Conservation (phyloP, 1,284 basidiomycete genomes). For the Apiotrichum gamsii region DNA sequence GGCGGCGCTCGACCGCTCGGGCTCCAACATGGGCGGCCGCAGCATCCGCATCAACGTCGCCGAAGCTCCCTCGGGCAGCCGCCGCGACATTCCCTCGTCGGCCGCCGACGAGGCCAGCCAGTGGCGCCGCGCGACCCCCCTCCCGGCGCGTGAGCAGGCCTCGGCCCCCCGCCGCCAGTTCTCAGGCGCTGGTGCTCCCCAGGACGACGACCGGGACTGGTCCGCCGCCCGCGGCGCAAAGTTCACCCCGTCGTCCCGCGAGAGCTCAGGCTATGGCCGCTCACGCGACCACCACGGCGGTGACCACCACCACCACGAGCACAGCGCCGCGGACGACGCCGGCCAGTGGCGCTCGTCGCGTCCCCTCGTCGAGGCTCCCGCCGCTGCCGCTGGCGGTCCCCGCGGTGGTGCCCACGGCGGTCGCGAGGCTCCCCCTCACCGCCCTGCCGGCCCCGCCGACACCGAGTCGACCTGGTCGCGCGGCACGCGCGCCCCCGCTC, state of each 20-base stretch:
- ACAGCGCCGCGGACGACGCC: slow-evolving; percentile 48
- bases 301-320: slow-evolving; percentile 13
- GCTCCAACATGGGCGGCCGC: slow-evolving; percentile 64
- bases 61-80: slow-evolving; percentile 60
- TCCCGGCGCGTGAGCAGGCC: slow-evolving; percentile 54
- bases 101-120: slow-evolving; percentile 52
- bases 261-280: slow-evolving; percentile 31
- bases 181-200: slow-evolving; percentile 22
- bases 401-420: too few species aligned
- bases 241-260: slow-evolving; percentile 46
- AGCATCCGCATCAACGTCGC: slow-evolving; percentile 87
- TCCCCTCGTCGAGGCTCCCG: slow-evolving; percentile 26
- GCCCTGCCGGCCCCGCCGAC: slow-evolving; percentile 51
- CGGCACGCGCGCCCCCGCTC: slow-evolving; percentile 54
- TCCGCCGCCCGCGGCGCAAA: slow-evolving; percentile 47
- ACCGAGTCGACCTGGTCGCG: slow-evolving; percentile 59
- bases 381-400: slow-evolving; percentile 6
- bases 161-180: slow-evolving; percentile 26
- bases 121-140: slow-evolving; percentile 84
- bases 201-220: slow-evolving; percentile 46
- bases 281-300: slow-evolving; percentile 8
- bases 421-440: slow-evolving; percentile 32
- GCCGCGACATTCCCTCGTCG: slow-evolving; percentile 40
- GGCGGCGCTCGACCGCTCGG: slow-evolving; percentile 62
- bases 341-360: slow-evolving; percentile 50